Percentiles rank a stretch among this genome's conserved stretches.
Conservation (phyloP, 768 basidiomycete genomes). For the Tricholoma flavovirens region DNA sequence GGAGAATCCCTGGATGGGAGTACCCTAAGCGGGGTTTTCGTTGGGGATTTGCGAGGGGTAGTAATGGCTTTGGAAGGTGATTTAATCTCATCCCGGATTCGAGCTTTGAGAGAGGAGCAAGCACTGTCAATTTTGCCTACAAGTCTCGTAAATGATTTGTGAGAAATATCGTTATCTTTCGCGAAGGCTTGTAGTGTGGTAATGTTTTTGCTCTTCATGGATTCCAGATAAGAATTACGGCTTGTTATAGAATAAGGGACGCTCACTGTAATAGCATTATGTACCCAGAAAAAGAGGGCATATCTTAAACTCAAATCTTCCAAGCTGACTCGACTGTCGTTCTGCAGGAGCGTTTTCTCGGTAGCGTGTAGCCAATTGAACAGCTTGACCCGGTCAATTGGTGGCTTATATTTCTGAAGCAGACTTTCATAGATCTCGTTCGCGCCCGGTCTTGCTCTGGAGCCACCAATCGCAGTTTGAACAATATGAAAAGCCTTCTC, state of each 20-base stretch:
- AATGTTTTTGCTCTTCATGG: conserved; percentile 7
- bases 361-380: conserved; percentile 29
- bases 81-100: conserved; percentile 15
- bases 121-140: conserved; percentile 20
- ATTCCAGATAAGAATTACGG: neutral
- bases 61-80: conserved; percentile 16
- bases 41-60: conserved; percentile 18
- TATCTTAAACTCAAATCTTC: conserved; percentile 20
- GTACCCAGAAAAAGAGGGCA: conserved; percentile 44
- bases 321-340: conserved; percentile 15
- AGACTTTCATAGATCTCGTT: conserved; percentile 10
- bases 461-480: conserved; percentile 19
- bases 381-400: conserved; percentile 10
- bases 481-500: conserved; percentile 22
- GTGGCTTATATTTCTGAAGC: conserved; percentile 3
- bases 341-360: conserved; percentile 27
- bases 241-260: neutral
- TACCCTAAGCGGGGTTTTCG: conserved; percentile 19
- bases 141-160: conserved; percentile 17
- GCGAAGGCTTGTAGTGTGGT: conserved; percentile 17
- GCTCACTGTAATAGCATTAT: conserved; percentile 32
- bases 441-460: conserved; percentile 8
- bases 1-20: conserved; percentile 33
- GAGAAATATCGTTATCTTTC: conserved; percentile 16
- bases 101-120: conserved; percentile 17